A percentile compares a stretch with the other conserved stretches of the same genome.
These are phyloP conservation scores for Tarenaya hassleriana DNA, from an alignment of 345 rosid genomes.

Conservation along the genomic window DNA sequence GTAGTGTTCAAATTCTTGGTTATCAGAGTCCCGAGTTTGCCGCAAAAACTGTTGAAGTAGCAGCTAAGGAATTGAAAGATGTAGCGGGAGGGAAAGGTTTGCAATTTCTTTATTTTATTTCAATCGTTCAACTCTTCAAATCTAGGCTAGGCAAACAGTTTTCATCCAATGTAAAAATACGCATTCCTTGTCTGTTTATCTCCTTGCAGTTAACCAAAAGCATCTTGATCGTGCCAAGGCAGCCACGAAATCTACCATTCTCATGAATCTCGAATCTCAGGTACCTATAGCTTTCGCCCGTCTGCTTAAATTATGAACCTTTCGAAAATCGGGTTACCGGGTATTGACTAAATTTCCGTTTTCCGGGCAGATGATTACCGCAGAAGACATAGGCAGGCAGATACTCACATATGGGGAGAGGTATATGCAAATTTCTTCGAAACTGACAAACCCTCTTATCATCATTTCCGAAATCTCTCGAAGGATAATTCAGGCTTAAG, in stretches of 20 bases:
- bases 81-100: slow-evolving; percentile 58
- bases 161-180: not conserved
- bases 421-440: slow-evolving; percentile 25
- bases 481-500: not conserved
- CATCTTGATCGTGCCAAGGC: slow-evolving; percentile 56
- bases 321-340: not conserved
- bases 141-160: not conserved
- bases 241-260: slow-evolving; percentile 66
- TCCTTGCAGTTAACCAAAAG: slow-evolving; percentile 36
- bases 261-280: slow-evolving; percentile 73
- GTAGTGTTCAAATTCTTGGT: not conserved
- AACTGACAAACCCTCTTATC: not conserved
- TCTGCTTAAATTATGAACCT: not conserved
- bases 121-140: not conserved
- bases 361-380: slow-evolving; percentile 43
- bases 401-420: slow-evolving; percentile 69
- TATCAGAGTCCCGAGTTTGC: slow-evolving; percentile 55
- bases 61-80: slow-evolving; percentile 41
- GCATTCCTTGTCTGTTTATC: not conserved
- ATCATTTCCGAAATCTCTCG: not conserved
- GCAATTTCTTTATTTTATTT: slow-evolving; percentile 7
- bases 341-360: slow-evolving; percentile 1
- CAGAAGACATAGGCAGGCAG: slow-evolving; percentile 72
- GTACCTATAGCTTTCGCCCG: slow-evolving; percentile 32
- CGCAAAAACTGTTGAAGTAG: slow-evolving; percentile 48